phyloP scores from a whole-genome alignment of 1,139 yeast species.

The Hanseniaspora gamundiae region DNA sequence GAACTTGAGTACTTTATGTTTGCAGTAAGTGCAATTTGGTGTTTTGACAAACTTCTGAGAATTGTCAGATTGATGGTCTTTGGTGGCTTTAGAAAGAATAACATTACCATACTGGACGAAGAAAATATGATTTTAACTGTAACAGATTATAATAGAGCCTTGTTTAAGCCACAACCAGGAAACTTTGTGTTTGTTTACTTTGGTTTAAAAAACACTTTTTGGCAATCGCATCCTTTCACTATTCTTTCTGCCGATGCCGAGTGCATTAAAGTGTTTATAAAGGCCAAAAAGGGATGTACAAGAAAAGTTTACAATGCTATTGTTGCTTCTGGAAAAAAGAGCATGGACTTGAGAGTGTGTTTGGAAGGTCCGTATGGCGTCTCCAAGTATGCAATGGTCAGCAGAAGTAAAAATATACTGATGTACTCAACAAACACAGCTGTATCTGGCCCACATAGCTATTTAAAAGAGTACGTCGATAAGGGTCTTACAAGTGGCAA shows the following conservation, averaged over 20 bases:
- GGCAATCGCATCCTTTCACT: conserved; percentile 69
- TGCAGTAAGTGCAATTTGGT: conserved; percentile 54
- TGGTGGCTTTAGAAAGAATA: conserved; percentile 42
- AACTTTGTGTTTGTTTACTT: conserved; percentile 21
- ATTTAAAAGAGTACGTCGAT: conserved; percentile 16
- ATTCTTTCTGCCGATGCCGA: conserved; percentile 30
- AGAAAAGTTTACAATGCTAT: conserved; percentile 24
- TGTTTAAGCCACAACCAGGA: conserved; percentile 16
- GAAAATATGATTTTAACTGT: conserved; percentile 29
- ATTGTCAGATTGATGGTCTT: conserved; percentile 30
- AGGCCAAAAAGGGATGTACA: conserved; percentile 37
- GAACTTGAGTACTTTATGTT: conserved; percentile 37
- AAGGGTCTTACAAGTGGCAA: conserved; percentile 9
- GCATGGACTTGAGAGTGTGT: conserved; percentile 25
- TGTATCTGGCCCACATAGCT: conserved; percentile 42
- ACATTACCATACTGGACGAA: conserved; percentile 35
- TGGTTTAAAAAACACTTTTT: conserved; percentile 32
- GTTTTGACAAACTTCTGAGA: conserved; percentile 44
- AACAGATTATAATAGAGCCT: conserved; percentile 7
- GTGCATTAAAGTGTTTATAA: conserved; percentile 30
- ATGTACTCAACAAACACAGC: conserved; percentile 68
- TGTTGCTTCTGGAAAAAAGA: conserved; percentile 12
- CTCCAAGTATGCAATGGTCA: conserved; percentile 29
- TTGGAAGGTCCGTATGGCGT: conserved; percentile 60
- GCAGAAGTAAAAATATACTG: conserved; percentile 36